Base-by-base conservation (phyloP, 1,284 basidiomycete genomes). In the Cutaneotrichosporon sp. region DNA sequence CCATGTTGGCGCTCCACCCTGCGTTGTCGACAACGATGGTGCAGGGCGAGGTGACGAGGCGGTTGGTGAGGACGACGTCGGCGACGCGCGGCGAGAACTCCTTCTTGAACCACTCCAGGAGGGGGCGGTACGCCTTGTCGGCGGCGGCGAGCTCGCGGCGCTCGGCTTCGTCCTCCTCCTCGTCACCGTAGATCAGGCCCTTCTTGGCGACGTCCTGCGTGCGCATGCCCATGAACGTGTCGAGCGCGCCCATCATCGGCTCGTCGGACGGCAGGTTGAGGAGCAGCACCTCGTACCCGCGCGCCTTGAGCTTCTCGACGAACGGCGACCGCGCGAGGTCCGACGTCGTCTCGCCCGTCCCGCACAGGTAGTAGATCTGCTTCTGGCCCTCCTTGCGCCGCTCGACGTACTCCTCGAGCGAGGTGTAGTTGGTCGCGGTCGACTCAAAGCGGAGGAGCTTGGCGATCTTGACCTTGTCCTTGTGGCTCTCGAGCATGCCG, bases 131-230 rank as follows among this genome's bases (percentile, higher is more conserved):
- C 72, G 89, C 87, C 70, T 87, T 84, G 78, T 90, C 90, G 59
- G 95, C 82, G 38, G 79, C 81, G 56, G 85, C 84, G 69, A 87
- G 83, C 51, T 86, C 87, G 82, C 97, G 92, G 70, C 87, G 87
- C 85, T 99, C 95, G 62, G 86, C 82, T 54, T 83, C 85, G 64
- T 90, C 86, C 56, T 81, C 79, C 33, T 82, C 81, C 81, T 94
- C 91, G 60, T 94, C 91, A 60, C 94, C 94, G 71, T 93, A 97
- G 73, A 89, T 88, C 58, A 97, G 83, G 13, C 94, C 94, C 56
- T 91, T 87, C 81, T 95, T 97, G 0, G 94, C 92, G 29, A 91
- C 91, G 76, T 97, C 94, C 76, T 97, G 94, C 83, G 94, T 92
- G 18, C 84, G 85, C 71, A 95, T 81, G 34, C 87, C 87, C 80